phyloP scores from a whole-genome alignment of 2,329 filamentous ascomycete genomes.

The Colletotrichum viniferum region DNA sequence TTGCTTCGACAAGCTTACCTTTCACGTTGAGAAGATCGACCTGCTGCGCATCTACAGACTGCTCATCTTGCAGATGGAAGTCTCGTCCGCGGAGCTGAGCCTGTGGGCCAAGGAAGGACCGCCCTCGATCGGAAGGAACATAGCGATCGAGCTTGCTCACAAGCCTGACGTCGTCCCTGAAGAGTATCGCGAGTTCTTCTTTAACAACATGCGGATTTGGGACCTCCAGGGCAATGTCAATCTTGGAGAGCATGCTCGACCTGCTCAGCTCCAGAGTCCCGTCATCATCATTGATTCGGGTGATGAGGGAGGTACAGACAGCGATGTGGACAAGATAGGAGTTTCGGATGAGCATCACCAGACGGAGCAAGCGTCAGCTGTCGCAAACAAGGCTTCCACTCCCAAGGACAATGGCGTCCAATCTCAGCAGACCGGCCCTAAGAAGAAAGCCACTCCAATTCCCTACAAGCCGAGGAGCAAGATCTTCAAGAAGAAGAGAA shows the following conservation, averaged over 20 bases:
- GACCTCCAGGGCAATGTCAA: not conserved
- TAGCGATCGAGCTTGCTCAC: not conserved
- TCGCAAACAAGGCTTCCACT: not conserved
- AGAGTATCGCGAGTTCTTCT: not conserved
- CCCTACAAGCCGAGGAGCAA: not conserved
- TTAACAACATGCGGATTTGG: not conserved
- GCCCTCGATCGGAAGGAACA: not conserved
- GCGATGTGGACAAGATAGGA: too few species aligned
- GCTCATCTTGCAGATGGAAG: not conserved
- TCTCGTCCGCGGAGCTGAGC: not conserved
- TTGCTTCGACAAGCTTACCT: not conserved
- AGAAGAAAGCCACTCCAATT: not conserved
- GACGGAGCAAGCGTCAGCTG: not conserved
- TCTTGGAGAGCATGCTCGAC: not conserved
- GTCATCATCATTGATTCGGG: not conserved
- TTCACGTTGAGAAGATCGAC: not conserved
- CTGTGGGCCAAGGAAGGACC: not conserved
- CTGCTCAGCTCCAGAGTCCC: not conserved
- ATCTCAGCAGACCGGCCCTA: not conserved
- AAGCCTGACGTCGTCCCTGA: not conserved
- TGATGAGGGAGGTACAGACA: not conserved
- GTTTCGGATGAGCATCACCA: too few species aligned
- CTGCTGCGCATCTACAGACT: not conserved
- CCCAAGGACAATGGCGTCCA: not conserved
- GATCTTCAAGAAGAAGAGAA: not conserved